phyloP scores from a whole-genome alignment of 768 basidiomycete species.

The Agrocybe pediades region DNA sequence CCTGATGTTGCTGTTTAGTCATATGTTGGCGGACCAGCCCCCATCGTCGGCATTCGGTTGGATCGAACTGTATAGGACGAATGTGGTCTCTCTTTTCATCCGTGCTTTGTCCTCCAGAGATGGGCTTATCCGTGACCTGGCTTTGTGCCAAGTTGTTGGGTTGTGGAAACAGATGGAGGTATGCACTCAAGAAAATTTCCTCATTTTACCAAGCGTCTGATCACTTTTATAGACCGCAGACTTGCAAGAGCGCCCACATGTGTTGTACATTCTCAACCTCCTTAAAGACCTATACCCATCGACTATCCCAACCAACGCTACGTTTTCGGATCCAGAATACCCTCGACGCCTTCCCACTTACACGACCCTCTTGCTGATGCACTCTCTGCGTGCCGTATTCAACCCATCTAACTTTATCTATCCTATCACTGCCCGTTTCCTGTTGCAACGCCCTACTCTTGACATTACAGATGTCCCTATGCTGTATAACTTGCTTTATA shows the following conservation, averaged over 20 bases:
- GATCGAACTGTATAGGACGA: constrained; percentile 86
- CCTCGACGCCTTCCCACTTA: constrained; percentile 72
- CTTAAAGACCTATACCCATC: constrained; percentile 59
- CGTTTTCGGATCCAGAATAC: constrained; percentile 27
- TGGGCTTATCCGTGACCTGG: constrained; percentile 56
- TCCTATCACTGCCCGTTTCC: constrained; percentile 82
- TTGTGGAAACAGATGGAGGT: constrained; percentile 69
- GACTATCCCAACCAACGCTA: constrained; percentile 20
- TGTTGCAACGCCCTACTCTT: constrained; percentile 84
- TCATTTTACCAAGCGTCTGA: neutral
- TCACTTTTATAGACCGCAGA: constrained; percentile 46
- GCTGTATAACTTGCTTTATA: constrained; percentile 88
- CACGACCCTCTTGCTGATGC: constrained; percentile 78
- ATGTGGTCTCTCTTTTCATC: constrained; percentile 72
- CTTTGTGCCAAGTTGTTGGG: constrained; percentile 60
- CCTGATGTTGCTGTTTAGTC: constrained; percentile 63
- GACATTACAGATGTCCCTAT: constrained; percentile 87
- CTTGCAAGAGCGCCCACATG: constrained; percentile 78
- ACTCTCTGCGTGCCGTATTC: constrained; percentile 81
- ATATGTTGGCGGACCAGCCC: constrained; percentile 60
- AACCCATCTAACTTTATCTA: constrained; percentile 90
- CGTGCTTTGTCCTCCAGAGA: constrained; percentile 73
- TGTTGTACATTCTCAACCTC: constrained; percentile 67
- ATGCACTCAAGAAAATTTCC: neutral
- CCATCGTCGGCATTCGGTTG: constrained; percentile 70